These are phyloP conservation scores for Beauveria scarabaeidicola DNA, from an alignment of 2,329 filamentous ascomycete species.

Conservation along the genomic window DNA sequence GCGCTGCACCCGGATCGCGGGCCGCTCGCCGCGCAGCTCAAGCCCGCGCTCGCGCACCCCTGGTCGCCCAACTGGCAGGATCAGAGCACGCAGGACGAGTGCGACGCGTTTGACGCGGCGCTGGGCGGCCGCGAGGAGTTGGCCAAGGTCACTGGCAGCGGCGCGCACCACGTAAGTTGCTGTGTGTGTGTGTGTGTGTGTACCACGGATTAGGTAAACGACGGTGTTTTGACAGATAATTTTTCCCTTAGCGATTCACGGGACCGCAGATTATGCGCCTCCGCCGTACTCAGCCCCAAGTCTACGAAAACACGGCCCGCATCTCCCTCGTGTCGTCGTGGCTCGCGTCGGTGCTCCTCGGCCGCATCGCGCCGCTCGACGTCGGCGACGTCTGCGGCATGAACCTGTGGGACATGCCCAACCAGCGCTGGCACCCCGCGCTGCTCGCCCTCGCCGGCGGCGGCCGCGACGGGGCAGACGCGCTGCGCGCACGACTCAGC, in stretches of 20 bases:
- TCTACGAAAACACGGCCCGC: constrained; percentile 70
- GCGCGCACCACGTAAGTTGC: constrained; percentile 76
- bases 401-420: constrained; percentile 88
- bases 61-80: constrained; percentile 98
- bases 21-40: constrained; percentile 63
- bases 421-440: constrained; percentile 62
- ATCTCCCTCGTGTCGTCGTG: constrained; percentile 96
- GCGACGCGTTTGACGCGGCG: constrained; percentile 72
- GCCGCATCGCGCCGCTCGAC: constrained; percentile 78
- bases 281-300: constrained; percentile 66
- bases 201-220: neutral
- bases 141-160: constrained; percentile 77
- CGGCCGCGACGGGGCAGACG: constrained; percentile 43
- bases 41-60: constrained; percentile 66
- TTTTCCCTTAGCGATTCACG: constrained; percentile 65
- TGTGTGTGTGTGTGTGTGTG: neutral
- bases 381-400: constrained; percentile 93
- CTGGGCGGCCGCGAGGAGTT: constrained; percentile 60
- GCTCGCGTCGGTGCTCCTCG: constrained; percentile 82
- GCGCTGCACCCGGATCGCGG: constrained; percentile 48
- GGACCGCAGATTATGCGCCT: constrained; percentile 94
- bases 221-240: constrained; percentile 5
- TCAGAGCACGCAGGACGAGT: constrained; percentile 85
- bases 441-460: constrained; percentile 71
- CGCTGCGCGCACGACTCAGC: constrained; percentile 70